Base-by-base conservation (phyloP, 2,329 filamentous ascomycete species). In the Penicillium frequentans region DNA sequence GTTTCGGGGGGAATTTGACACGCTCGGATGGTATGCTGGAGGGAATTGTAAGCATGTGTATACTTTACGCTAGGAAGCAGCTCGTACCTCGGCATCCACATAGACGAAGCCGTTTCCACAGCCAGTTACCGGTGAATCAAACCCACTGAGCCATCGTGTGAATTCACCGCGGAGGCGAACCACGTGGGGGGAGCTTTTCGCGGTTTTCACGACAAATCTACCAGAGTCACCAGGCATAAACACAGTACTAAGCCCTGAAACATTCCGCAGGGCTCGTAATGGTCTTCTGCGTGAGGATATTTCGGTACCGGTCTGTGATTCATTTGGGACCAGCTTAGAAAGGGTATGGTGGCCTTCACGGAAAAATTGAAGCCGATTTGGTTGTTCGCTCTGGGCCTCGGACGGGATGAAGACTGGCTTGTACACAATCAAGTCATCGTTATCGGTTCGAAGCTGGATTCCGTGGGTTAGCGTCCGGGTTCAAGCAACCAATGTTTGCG, bases 81-180 rank as follows among this genome's bases (percentile, higher is more conserved):
- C 39, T 69, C n/a, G 64, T 66, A 81, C 81, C 60, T 78, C 72
- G 16, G 80, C 82, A 74, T 96, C 90, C 26, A 91, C 82, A 68
- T 92, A 95, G 42, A 93, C 89, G 70, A 97, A 96, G 0, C 93
- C 93, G 54, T 86, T 82, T 56, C 93, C 87, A 68, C 90, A 95
- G 6, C 85, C 87, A 53, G 86, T 84, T 0, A 88, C 57, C 3
- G 58, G 35, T 2, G 59, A 92, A 70, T 96, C 86, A 70, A 96
- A 91, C 1, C 85, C 79, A 61, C 87, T 90, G 66, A 98, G 81
- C 49, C 87, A 86, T 39, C 86, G 84, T 3, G 93, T 86, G 8
- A 84, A 84, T 14, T 82, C 79, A 0, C 89, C 88, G 58, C 88
- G 85, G 1, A 97, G 77, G 11, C 85, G 82, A n/a, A 96, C 75